Conservation (phyloP, 345 rosid species). For the Lumnitzera racemosa region DNA sequence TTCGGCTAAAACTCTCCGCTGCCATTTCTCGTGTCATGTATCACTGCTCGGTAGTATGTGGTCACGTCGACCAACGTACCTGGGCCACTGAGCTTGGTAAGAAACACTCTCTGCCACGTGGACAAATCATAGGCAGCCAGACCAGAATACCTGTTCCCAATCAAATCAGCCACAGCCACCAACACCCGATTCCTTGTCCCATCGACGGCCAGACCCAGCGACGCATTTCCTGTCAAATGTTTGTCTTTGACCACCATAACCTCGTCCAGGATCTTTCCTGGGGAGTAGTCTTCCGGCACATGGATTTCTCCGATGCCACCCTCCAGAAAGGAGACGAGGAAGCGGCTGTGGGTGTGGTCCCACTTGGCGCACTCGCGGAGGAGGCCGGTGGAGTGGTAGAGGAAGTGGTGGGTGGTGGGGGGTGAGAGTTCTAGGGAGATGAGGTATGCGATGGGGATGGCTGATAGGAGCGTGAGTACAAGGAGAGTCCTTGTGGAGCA, state of each 20-base stretch:
- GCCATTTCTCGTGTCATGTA: too few species aligned
- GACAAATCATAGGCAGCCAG: slow-evolving; percentile 85
- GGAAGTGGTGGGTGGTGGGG: slow-evolving; percentile 57
- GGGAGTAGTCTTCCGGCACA: slow-evolving; percentile 31
- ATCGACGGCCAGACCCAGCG: slow-evolving; percentile 64
- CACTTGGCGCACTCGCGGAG: slow-evolving; percentile 90
- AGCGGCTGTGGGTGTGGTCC: slow-evolving; percentile 60
- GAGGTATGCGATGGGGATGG: slow-evolving; percentile 61
- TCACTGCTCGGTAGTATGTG: too few species aligned
- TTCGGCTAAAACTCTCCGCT: too few species aligned
- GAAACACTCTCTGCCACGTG: slow-evolving; percentile 71
- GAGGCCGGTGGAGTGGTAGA: slow-evolving; percentile 63
- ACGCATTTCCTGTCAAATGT: slow-evolving; percentile 62
- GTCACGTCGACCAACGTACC: slow-evolving; percentile 24
- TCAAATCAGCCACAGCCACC: slow-evolving; percentile 53
- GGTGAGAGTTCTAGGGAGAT: slow-evolving; percentile 45
- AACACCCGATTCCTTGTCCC: slow-evolving; percentile 61
- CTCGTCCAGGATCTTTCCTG: slow-evolving; percentile 36
- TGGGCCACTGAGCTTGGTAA: slow-evolving; percentile 48
- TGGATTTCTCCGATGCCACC: slow-evolving; percentile 66
- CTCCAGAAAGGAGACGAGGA: slow-evolving; percentile 72
- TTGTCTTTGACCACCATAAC: slow-evolving; percentile 48
- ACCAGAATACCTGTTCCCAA: slow-evolving; percentile 50
- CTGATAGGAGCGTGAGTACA: slow-evolving; percentile 47
- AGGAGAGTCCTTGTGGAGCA: slow-evolving; percentile 36